These are phyloP conservation scores for Pyrus communis DNA, from an alignment of 306 rosid genomes.

Conservation along the genomic window DNA sequence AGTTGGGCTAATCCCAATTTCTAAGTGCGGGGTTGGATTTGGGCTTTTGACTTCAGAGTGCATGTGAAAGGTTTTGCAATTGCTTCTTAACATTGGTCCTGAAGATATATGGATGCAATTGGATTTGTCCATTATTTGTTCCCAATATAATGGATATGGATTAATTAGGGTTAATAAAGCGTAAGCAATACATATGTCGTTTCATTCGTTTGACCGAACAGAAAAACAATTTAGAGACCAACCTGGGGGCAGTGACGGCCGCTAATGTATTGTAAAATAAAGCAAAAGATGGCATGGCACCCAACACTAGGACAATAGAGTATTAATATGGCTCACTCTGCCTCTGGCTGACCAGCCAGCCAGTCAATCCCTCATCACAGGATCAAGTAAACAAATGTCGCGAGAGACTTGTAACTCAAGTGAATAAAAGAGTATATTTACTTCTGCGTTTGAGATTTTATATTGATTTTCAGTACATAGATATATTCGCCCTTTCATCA, in stretches of 20 bases:
- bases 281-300: not conserved
- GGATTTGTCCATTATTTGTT: not conserved
- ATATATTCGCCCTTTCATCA: too few species aligned
- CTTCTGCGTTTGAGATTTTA: too few species aligned
- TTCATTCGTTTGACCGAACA: not conserved
- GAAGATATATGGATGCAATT: not conserved
- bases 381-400: not conserved
- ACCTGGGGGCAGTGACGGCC: not conserved
- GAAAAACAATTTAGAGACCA: not conserved
- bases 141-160: too few species aligned
- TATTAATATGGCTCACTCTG: not conserved
- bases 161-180: too few species aligned
- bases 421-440: too few species aligned
- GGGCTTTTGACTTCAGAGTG: not conserved
- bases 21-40: not conserved
- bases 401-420: fast-evolving
- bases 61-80: not conserved
- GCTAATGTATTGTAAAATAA: not conserved
- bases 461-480: too few species aligned
- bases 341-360: not conserved
- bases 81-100: not conserved
- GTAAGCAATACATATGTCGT: not conserved
- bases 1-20: not conserved
- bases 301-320: not conserved
- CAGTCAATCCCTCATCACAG: not conserved